These are phyloP conservation scores for Dictyostelium purpureum DNA, from an alignment of 78 protist species.

Conservation along the genomic window DNA sequence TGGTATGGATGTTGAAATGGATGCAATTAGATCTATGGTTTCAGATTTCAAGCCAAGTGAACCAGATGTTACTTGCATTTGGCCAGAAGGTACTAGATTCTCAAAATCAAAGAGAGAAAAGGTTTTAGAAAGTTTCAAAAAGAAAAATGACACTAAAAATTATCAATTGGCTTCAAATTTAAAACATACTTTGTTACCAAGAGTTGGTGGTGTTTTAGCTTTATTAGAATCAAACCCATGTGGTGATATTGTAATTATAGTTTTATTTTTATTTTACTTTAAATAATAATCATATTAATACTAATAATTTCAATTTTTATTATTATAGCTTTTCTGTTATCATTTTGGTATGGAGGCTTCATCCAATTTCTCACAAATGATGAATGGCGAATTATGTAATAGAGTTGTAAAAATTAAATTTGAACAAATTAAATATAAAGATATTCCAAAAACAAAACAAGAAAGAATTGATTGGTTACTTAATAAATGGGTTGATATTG, in stretches of 20 bases:
- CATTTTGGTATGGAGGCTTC: constrained; percentile 77
- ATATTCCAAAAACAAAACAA: constrained; percentile 61
- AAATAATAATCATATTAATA: not conserved
- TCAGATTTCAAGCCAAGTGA: constrained; percentile 66
- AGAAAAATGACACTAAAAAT: constrained; percentile 57
- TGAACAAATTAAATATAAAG: constrained; percentile 37
- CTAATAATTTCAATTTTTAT: not conserved
- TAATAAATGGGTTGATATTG: constrained; percentile 41
- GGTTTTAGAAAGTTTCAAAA: constrained; percentile 71
- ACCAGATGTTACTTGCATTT: constrained; percentile 64
- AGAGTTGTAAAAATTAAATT: constrained; percentile 61
- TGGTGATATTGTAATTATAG: constrained; percentile 68
- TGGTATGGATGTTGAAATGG: constrained; percentile 78
- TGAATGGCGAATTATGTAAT: constrained; percentile 67
- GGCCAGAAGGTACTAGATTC: constrained; percentile 80
- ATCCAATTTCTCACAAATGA: constrained; percentile 39
- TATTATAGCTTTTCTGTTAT: constrained; percentile 33
- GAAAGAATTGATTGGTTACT: constrained; percentile 56
- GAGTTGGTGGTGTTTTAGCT: constrained; percentile 67
- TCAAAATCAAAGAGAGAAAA: constrained; percentile 76
- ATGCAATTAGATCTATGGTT: constrained; percentile 44
- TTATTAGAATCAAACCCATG: constrained; percentile 70
- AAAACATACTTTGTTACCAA: constrained; percentile 69
- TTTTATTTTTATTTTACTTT: not conserved
- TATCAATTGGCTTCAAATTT: constrained; percentile 50